Conservation (phyloP, 2,329 filamentous ascomycete species). For the Penicillium digitatum region DNA sequence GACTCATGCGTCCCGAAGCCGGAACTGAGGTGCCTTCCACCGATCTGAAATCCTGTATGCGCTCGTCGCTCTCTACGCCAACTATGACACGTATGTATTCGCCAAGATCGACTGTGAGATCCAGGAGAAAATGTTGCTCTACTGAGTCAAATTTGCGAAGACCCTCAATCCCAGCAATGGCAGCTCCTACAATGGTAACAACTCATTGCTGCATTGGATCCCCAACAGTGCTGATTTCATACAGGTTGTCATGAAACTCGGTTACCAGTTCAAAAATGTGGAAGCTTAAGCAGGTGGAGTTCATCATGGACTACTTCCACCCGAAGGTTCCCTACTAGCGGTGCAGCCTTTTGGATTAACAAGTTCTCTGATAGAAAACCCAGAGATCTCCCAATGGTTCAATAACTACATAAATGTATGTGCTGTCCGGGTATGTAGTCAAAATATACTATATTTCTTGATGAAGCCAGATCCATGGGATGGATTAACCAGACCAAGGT, state of each 20-base stretch:
- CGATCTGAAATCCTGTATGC: constrained; percentile 41
- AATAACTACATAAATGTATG: neutral
- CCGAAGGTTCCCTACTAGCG: constrained; percentile 17
- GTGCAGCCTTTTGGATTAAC: neutral
- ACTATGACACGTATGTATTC: constrained; percentile 25
- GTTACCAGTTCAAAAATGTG: constrained; percentile 18
- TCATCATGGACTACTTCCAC: constrained; percentile 25
- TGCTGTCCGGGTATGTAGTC: neutral
- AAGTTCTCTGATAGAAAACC: neutral
- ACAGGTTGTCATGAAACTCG: constrained; percentile 23
- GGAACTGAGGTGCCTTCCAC: constrained; percentile 36
- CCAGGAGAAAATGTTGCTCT: constrained; percentile 29
- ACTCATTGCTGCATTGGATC: constrained; percentile 16
- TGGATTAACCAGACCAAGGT: neutral
- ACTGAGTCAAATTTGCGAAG: constrained; percentile 38
- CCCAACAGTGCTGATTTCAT: constrained; percentile 21
- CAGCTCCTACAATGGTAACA: constrained; percentile 19
- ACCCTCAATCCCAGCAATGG: constrained; percentile 28
- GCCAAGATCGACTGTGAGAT: constrained; percentile 28
- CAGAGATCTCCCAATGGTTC: neutral
- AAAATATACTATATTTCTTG: neutral
- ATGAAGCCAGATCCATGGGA: neutral
- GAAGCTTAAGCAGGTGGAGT: constrained; percentile 16
- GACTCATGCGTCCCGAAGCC: constrained; percentile 37
- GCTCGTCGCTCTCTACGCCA: constrained; percentile 37